Evolutionary conservation across 2,329 filamentous ascomycete species (phyloP), one percentile per base, ranked within the genome.

Genomic region (Zymoseptoria tritici): DNA sequence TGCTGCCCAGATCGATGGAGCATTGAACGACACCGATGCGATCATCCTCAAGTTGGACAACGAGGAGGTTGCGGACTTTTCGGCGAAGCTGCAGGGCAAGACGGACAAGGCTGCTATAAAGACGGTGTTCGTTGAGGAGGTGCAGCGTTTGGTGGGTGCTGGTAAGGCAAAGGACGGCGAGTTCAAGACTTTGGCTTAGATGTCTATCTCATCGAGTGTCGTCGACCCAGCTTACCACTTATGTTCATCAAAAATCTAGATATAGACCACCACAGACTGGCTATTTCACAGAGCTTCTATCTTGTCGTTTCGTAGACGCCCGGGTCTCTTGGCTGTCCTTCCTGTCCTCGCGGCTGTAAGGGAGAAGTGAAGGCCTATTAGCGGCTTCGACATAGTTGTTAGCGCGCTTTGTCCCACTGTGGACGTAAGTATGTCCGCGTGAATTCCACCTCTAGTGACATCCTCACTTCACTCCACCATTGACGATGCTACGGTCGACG

Each of bases 91-190:
- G 61, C 87, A 85, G 70, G 84, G 85, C 52, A 84, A 83, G 70
- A 95, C 90, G 75, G 85, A 93, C 63, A 86, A 85, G 20, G 85
- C 83, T 65, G 90, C 91, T 75, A 93, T 99, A 76, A 97, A 95
- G 85, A 78, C 78, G 58, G 86, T 91, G 57, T 97, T 92, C 84
- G 79, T 78, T 65, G 87, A 81, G 52, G 90, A 97, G 81, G 85
- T 88, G 58, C 85, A 88, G 81, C 83, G 87, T 64, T 83, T 97
- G 42, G 82, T 94, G 61, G 85, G 77, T 54, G 89, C 87, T 66
- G 91, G 92, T 66, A 96, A 95, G 83, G 78, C 94, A 60, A 92
- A 93, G 81, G 89, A 88, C 20, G 87, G 85, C 50, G 93, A 97
- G 64, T 78, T 84, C 68, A 96, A 94, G 82, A 78, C 78, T 49